These are phyloP conservation scores for Ophiostoma triangulosporum DNA, from an alignment of 2,329 filamentous ascomycete genomes.

Conservation along the genomic window DNA sequence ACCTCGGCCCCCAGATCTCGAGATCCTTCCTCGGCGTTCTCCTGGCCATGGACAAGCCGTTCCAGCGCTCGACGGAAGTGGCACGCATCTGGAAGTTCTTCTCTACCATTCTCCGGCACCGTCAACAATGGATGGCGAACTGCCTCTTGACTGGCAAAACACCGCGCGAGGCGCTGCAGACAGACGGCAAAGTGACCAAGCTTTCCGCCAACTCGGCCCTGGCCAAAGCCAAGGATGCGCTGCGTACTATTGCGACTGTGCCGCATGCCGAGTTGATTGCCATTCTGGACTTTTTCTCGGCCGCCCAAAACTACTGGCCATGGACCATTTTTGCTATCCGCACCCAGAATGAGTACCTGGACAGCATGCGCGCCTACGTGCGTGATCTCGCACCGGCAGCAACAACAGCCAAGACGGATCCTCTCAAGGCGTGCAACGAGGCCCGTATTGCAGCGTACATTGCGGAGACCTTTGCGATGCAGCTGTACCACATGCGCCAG, in stretches of 20 bases:
- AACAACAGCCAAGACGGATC: slow-evolving; percentile 39
- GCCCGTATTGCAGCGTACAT: slow-evolving; percentile 67
- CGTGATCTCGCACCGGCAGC: slow-evolving; percentile 40
- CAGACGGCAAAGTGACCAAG: slow-evolving; percentile 35
- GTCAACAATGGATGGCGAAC: slow-evolving; percentile 92
- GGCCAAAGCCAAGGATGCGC: slow-evolving; percentile 54
- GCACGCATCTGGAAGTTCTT: slow-evolving; percentile 73
- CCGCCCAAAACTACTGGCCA: slow-evolving; percentile 88
- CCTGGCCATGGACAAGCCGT: slow-evolving; percentile 62
- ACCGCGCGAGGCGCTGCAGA: slow-evolving; percentile 59
- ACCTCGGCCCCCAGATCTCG: slow-evolving; percentile 69
- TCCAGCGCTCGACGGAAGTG: slow-evolving; percentile 50
- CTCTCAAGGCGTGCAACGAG: slow-evolving; percentile 44
- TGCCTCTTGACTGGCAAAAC: slow-evolving; percentile 82
- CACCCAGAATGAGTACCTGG: slow-evolving; percentile 60
- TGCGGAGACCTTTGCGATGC: slow-evolving; percentile 80
- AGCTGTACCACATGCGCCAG: slow-evolving; percentile 75
- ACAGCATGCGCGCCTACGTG: slow-evolving; percentile 58
- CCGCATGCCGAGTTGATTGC: slow-evolving; percentile 54
- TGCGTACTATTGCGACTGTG: slow-evolving; percentile 52
- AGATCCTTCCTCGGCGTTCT: slow-evolving; percentile 73
- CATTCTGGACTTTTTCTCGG: slow-evolving; percentile 74
- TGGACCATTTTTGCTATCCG: slow-evolving; percentile 78
- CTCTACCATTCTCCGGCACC: slow-evolving; percentile 70
- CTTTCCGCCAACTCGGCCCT: slow-evolving; percentile 51